A percentile compares a stretch with the other conserved stretches of the same genome.
phyloP scores from a whole-genome alignment of 1,139 yeast species.

The Pichia sp. region DNA sequence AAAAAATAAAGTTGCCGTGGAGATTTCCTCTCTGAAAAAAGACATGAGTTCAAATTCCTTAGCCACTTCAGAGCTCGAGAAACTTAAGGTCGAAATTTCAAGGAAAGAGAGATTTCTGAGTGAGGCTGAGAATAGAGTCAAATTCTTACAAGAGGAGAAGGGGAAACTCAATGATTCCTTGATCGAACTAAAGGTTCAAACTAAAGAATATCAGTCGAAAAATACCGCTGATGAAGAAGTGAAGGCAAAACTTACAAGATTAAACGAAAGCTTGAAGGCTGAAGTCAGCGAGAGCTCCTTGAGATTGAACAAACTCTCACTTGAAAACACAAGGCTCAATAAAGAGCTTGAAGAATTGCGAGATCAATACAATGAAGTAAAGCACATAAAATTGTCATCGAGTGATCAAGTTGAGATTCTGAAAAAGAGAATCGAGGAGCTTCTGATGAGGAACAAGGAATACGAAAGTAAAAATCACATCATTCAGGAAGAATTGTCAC shows the following conservation, averaged over 20 bases:
- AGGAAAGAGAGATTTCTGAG: conserved; percentile 20
- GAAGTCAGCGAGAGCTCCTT: conserved; percentile 30
- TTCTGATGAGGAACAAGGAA: conserved; percentile 62
- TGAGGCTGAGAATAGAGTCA: conserved; percentile 28
- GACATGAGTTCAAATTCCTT: conserved; percentile 31
- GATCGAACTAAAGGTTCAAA: conserved; percentile 37
- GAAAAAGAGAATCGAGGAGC: conserved; percentile 73
- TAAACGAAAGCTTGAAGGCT: conserved; percentile 33
- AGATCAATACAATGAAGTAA: conserved; percentile 42
- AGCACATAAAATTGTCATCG: conserved; percentile 41
- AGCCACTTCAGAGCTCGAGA: conserved; percentile 26
- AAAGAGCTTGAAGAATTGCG: conserved; percentile 47
- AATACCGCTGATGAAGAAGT: conserved; percentile 32
- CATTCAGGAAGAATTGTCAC: conserved; percentile 74
- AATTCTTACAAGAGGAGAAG: conserved; percentile 35
- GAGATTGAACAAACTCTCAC: conserved; percentile 35
- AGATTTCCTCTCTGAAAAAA: conserved; percentile 14
- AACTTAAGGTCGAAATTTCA: conserved; percentile 21
- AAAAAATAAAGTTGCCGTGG: conserved; percentile 24
- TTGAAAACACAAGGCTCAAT: conserved; percentile 45
- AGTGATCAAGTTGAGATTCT: conserved; percentile 50
- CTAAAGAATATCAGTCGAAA: conserved; percentile 35
- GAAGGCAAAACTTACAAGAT: conserved; percentile 34
- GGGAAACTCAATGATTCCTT: conserved; percentile 34
- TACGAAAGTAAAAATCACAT: conserved; percentile 52